These are phyloP conservation scores for Neurospora sp. DNA, from an alignment of 495 filamentous ascomycete species.

Conservation along the genomic window DNA sequence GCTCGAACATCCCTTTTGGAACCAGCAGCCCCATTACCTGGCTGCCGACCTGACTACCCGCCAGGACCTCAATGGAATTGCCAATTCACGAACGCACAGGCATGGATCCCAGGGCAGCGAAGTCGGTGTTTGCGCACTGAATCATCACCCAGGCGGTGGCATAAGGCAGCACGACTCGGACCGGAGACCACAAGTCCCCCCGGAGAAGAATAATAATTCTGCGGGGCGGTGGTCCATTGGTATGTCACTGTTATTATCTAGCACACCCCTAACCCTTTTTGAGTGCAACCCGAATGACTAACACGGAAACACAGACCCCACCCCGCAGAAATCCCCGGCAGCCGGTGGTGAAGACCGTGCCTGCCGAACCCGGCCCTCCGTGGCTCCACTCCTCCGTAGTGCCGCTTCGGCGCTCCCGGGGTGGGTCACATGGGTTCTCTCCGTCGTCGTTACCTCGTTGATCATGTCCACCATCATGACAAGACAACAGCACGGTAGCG, in stretches of 20 bases:
- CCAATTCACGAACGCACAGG: slow-evolving; percentile 19
- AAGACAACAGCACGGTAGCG: background rate
- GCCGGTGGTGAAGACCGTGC: slow-evolving; percentile 26
- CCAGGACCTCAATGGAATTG: slow-evolving; percentile 53
- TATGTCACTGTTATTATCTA: background rate
- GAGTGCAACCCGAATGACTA: background rate
- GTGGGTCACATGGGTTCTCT: slow-evolving; percentile 22
- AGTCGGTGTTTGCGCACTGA: background rate
- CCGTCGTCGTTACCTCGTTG: slow-evolving; percentile 16
- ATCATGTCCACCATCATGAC: background rate
- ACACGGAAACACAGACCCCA: background rate
- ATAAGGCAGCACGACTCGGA: background rate
- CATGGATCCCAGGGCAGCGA: background rate
- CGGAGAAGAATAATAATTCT: background rate
- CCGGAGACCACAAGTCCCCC: background rate
- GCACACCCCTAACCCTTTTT: background rate
- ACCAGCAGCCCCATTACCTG: slow-evolving; percentile 48
- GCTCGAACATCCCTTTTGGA: slow-evolving; percentile 44
- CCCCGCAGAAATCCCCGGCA: slow-evolving; percentile 4
- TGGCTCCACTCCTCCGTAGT: slow-evolving; percentile 4
- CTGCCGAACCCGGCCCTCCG: background rate
- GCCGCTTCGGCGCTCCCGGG: slow-evolving; percentile 10
- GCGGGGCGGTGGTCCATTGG: background rate
- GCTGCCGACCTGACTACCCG: slow-evolving; percentile 51
- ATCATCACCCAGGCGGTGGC: background rate